Conservation (phyloP, 2,329 filamentous ascomycete genomes). For the Trichoderma cornu-damae region DNA sequence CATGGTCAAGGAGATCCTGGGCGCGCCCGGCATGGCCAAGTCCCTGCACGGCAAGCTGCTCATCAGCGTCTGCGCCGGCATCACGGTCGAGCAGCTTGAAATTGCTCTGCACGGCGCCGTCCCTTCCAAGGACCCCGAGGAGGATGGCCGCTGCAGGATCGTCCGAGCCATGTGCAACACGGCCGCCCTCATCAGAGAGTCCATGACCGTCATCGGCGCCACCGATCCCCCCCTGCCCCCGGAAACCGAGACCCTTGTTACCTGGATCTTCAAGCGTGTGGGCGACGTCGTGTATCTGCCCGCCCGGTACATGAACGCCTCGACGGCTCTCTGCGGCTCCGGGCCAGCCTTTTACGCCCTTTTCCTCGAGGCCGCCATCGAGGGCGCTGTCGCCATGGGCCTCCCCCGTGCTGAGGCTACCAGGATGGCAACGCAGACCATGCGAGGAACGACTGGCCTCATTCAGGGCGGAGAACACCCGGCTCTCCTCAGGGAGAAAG, state of each 20-base stretch:
- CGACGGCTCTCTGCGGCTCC: slow-evolving; percentile 68
- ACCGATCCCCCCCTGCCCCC: slow-evolving; percentile 53
- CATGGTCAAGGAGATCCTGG: slow-evolving; percentile 64
- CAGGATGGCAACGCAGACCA: slow-evolving; percentile 73
- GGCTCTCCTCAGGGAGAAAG: slow-evolving; percentile 67
- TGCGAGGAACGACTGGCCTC: slow-evolving; percentile 66
- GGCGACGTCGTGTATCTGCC: slow-evolving; percentile 66
- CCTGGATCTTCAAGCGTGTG: slow-evolving; percentile 72
- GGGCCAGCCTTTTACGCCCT: slow-evolving; percentile 73
- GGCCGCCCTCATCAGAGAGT: slow-evolving; percentile 69
- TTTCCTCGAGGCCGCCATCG: slow-evolving; percentile 68
- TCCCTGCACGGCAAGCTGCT: slow-evolving; percentile 75
- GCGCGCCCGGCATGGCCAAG: slow-evolving; percentile 60
- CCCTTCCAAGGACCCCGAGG: slow-evolving; percentile 41
- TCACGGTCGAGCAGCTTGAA: slow-evolving; percentile 65
- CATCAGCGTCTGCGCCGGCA: slow-evolving; percentile 75
- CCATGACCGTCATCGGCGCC: slow-evolving; percentile 74
- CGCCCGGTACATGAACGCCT: slow-evolving; percentile 63
- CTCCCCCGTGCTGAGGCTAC: slow-evolving; percentile 67
- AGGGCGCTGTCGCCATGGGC: slow-evolving; percentile 75
- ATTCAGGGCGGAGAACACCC: slow-evolving; percentile 70
- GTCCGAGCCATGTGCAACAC: slow-evolving; percentile 84
- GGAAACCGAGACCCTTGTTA: slow-evolving; percentile 53
- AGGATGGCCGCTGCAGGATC: slow-evolving; percentile 53
- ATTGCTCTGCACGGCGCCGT: slow-evolving; percentile 54